Base-by-base conservation (phyloP, 345 rosid species). In the Abelmoschus esculentus region DNA sequence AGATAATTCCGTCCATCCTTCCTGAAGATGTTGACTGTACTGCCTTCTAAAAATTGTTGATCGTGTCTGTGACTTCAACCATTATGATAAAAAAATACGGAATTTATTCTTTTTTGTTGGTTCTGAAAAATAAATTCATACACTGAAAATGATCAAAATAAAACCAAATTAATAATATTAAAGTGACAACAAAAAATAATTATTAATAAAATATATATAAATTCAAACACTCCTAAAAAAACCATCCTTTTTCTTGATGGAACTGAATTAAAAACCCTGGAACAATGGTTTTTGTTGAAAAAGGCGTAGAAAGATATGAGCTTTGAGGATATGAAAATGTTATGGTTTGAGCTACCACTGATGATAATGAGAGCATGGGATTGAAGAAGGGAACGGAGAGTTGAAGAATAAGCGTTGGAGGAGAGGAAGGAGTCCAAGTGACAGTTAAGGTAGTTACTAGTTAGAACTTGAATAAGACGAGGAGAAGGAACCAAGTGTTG, bases 261-360 rank as follows among this genome's bases (percentile, higher is more conserved):
- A 44, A 84, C 64, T 7, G 40, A 85, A 71, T 71, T 62, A 67
- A 89, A 87, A 26, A 87, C 80, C 32, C 47, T 63, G 22, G 72
- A 83, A 29, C 66, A 74, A 53, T 57, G 70, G 29, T 80, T 82
- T 50, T 67, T 75, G 9, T 46, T 55, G 76, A 73, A 71, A 49
- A 82, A 75, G 46, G 89, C 80, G 66, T 87, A 86, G 58, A 76
- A 77, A 71, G 89, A 78, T n/a, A 89, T 80, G 53, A 89, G 84
- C 80, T 87, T 89, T 17, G 92, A 84, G 5, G 92, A 80, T 7
- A 86, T 46, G 69, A 89, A 87, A 62, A 77, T 40, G 67, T 89
- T 87, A 8, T 18, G 12, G 1, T 54, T 28, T 11, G 86, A 84
- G 79, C 82, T 74, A 49, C 89, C 90, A 67, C 76, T 11, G 3